phyloP scores from a whole-genome alignment of 2,329 filamentous ascomycete genomes.

The Fusarium goolgardi region DNA sequence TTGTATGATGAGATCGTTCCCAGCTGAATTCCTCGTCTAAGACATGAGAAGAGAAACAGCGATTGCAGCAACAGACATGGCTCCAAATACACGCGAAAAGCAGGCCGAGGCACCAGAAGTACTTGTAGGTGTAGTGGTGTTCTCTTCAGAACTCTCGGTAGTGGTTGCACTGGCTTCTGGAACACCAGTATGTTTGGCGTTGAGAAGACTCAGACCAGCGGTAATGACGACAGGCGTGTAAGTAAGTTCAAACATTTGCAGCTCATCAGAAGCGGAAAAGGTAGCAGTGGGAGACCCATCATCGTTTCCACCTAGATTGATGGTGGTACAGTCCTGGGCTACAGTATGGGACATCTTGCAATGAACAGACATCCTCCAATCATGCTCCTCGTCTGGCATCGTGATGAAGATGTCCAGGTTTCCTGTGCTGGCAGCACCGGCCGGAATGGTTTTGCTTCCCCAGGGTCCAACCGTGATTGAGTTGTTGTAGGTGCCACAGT shows the following conservation, averaged over 20 bases:
- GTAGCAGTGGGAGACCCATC: conserved; percentile 11
- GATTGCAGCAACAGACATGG: conserved; percentile 4
- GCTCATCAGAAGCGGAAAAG: not conserved
- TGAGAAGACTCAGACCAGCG: conserved; percentile 18
- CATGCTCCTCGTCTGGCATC: not conserved
- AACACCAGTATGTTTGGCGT: conserved; percentile 16
- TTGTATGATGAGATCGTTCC: fast-evolving
- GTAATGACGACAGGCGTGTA: conserved; percentile 8
- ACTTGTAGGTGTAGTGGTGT: not conserved
- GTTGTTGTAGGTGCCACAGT: conserved; percentile 23
- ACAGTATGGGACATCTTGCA: conserved; percentile 20
- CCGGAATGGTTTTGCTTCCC: conserved; percentile 16
- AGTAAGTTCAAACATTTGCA: not conserved
- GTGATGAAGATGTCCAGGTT: conserved; percentile 16
- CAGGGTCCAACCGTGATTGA: conserved; percentile 10
- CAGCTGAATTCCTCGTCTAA: not conserved
- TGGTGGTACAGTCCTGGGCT: conserved; percentile 4
- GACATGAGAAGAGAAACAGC: conserved; percentile 1
- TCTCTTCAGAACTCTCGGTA: not conserved
- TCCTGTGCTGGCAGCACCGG: conserved; percentile 16
- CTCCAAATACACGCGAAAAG: conserved; percentile 11
- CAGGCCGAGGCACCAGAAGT: conserved; percentile 5
- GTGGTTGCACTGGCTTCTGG: not conserved
- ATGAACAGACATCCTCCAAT: conserved; percentile 19
- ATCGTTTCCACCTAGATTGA: conserved; percentile 16